phyloP scores from a whole-genome alignment of 345 rosid genomes.

The Eucalyptus microcorys region DNA sequence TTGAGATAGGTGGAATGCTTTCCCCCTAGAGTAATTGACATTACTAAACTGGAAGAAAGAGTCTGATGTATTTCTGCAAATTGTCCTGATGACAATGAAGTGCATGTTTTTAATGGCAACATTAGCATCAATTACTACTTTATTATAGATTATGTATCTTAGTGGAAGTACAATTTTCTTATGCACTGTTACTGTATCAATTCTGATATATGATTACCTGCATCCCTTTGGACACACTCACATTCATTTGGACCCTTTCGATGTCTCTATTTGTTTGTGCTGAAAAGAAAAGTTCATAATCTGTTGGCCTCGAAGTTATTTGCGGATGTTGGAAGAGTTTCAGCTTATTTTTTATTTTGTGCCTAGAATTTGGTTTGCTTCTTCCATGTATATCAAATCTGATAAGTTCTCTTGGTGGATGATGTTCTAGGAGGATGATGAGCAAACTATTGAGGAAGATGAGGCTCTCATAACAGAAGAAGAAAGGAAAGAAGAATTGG shows the following conservation, averaged over 20 bases:
- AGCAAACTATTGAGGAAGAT: constrained; percentile 90
- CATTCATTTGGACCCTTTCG: background rate
- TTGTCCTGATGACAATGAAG: background rate
- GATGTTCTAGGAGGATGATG: constrained; percentile 93
- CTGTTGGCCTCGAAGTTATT: background rate
- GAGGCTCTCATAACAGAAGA: constrained; percentile 73
- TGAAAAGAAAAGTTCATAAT: background rate
- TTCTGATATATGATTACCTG: background rate
- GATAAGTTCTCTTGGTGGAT: background rate
- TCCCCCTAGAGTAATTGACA: background rate
- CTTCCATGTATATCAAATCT: background rate
- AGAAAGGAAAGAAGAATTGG: constrained; percentile 92
- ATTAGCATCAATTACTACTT: background rate
- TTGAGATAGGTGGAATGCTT: background rate
- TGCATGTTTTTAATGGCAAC: background rate
- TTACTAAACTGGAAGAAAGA: background rate
- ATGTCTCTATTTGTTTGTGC: background rate
- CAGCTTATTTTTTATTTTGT: background rate
- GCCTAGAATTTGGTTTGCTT: background rate
- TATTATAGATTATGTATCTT: background rate
- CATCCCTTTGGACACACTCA: background rate
- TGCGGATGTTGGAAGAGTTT: background rate
- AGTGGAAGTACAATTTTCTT: background rate
- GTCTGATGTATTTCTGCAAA: background rate
- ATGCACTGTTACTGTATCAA: background rate